Evolutionary conservation across 495 filamentous ascomycete species (phyloP).

Genomic region (Cercophora scortea): DNA sequence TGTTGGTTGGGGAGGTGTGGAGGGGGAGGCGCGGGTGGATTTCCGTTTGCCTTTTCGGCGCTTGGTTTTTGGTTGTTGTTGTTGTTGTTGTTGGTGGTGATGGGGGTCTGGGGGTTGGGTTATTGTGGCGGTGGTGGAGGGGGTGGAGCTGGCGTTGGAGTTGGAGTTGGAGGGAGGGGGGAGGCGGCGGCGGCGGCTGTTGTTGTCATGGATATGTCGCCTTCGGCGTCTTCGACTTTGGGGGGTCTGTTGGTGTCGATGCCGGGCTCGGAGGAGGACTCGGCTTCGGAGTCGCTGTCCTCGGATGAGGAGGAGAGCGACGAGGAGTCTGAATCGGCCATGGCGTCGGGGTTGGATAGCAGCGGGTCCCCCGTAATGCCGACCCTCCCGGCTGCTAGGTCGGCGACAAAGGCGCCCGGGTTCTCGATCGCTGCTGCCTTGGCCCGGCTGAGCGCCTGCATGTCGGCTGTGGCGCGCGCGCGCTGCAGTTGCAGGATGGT

Average conservation of each 20-base stretch:
- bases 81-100: not conserved
- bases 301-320: not conserved
- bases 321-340: slow-evolving; percentile 32
- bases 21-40: not conserved
- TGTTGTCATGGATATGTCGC: slow-evolving; percentile 1
- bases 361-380: slow-evolving; percentile 27
- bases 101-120: no score
- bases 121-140: no score
- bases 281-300: no score
- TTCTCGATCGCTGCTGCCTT: slow-evolving; percentile 58
- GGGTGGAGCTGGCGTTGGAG: not conserved
- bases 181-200: no score
- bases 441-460: slow-evolving; percentile 52
- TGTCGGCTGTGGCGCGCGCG: slow-evolving; percentile 63
- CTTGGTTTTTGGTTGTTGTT: not conserved
- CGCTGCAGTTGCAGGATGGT: slow-evolving; percentile 78
- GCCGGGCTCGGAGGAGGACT: not conserved
- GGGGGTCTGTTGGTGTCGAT: not conserved
- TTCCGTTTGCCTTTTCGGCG: slow-evolving; percentile 4
- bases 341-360: slow-evolving; percentile 9
- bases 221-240: slow-evolving; percentile 11
- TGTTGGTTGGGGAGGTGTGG: not conserved
- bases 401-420: slow-evolving; percentile 59
- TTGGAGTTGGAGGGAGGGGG: not conserved
- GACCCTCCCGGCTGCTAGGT: slow-evolving; percentile 48